These are phyloP conservation scores for Leccinum barrowsii DNA, from an alignment of 768 basidiomycete genomes.

Conservation along the genomic window DNA sequence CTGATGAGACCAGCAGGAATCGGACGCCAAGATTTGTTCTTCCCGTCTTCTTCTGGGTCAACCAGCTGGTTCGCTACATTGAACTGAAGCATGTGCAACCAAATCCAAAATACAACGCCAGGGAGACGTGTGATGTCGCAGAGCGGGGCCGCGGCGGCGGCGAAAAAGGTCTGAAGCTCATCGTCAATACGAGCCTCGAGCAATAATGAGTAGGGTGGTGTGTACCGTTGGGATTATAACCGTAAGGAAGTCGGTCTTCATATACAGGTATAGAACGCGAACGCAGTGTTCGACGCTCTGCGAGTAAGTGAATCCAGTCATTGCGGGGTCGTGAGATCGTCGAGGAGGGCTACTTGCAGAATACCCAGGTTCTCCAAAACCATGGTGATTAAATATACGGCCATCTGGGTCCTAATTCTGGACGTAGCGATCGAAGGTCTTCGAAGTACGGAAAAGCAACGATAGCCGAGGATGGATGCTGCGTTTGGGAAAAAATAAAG, in stretches of 20 bases:
- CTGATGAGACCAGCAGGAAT: conserved; percentile 44
- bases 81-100: conserved; percentile 45
- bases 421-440: conserved; percentile 5
- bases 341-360: background rate
- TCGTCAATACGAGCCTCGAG: background rate
- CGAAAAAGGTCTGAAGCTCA: conserved; percentile 32
- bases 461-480: conserved; percentile 9
- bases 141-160: conserved; percentile 32
- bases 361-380: background rate
- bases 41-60: conserved; percentile 39
- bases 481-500: conserved; percentile 1
- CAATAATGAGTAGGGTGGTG: background rate
- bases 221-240: conserved; percentile 28
- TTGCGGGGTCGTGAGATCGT: conserved; percentile 22
- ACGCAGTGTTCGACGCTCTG: conserved; percentile 7
- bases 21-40: conserved; percentile 44
- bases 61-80: conserved; percentile 42
- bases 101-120: conserved; percentile 41
- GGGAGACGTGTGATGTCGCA: conserved; percentile 17
- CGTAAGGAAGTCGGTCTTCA: conserved; percentile 25
- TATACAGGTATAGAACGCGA: conserved; percentile 23
- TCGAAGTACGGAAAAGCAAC: background rate
- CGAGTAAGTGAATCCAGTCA: conserved; percentile 15
- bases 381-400: conserved; percentile 20
- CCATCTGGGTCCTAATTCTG: conserved; percentile 3